These are phyloP conservation scores for Pinus tabuliformis DNA, from an alignment of 75 land plant genomes.

Conservation along the genomic window DNA sequence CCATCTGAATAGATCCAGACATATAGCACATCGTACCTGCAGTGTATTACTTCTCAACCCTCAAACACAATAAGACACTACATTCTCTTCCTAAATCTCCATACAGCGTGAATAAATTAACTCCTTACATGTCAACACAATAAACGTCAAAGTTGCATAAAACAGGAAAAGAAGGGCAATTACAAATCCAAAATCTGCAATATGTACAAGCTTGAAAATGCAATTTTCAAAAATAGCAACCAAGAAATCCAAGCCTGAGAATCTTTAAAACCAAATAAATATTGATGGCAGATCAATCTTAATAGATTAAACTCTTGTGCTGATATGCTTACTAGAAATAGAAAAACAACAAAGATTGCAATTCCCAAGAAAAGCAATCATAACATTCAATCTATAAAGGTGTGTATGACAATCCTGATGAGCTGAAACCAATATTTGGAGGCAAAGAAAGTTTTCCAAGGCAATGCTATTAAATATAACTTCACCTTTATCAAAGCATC, in stretches of 20 bases:
- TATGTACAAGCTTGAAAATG: not conserved
- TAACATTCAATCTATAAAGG: no score
- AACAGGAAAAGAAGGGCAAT: not conserved
- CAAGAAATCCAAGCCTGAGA: no score
- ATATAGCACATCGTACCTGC: constrained; percentile 88
- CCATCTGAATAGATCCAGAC: constrained; percentile 83
- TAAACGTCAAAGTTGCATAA: not conserved
- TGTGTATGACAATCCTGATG: no score
- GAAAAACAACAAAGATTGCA: no score
- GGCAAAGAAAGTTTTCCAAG: not conserved
- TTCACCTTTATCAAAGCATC: not conserved
- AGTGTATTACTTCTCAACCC: not conserved
- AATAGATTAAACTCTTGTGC: no score
- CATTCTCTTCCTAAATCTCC: not conserved
- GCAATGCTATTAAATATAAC: not conserved
- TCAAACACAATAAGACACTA: not conserved
- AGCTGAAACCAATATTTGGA: not conserved
- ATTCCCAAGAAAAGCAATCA: no score
- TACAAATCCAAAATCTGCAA: not conserved
- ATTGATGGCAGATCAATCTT: no score
- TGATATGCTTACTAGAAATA: no score
- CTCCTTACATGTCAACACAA: not conserved
- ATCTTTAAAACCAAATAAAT: no score
- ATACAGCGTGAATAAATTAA: not conserved
- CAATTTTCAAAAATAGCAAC: no score